Evolutionary conservation across 2,329 filamentous ascomycete species (phyloP).

Genomic region (Pseudocercospora eumusae): DNA sequence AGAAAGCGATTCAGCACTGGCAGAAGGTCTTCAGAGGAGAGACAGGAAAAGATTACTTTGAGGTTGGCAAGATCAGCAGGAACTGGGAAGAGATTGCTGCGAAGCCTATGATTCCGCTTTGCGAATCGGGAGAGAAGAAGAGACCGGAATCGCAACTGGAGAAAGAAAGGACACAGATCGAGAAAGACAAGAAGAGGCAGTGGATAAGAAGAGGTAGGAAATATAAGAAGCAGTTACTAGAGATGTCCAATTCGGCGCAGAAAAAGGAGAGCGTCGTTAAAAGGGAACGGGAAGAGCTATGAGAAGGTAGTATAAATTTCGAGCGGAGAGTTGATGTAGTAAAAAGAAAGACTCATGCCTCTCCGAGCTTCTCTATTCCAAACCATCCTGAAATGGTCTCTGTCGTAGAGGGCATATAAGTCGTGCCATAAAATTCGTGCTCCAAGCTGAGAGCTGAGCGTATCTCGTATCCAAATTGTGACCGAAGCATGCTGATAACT

Average conservation of each 20-base stretch:
- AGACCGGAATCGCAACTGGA: constrained; percentile 52
- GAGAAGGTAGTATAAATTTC: background rate
- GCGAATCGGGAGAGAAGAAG: constrained; percentile 64
- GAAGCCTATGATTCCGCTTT: constrained; percentile 45
- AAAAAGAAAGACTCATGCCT: background rate
- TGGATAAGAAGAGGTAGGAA: constrained; percentile 11
- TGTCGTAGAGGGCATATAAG: background rate
- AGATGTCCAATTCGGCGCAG: background rate
- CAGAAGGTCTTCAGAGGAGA: constrained; percentile 69
- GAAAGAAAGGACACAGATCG: constrained; percentile 19
- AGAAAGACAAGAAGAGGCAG: constrained; percentile 18
- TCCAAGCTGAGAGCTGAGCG: constrained; percentile 9
- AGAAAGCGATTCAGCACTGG: constrained; percentile 75
- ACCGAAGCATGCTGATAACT: background rate
- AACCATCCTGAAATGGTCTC: background rate
- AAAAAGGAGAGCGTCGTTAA: background rate
- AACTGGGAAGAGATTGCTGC: constrained; percentile 63
- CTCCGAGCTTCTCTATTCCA: background rate
- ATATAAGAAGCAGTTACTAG: constrained; percentile 11
- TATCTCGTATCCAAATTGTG: background rate
- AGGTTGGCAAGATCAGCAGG: constrained; percentile 71
- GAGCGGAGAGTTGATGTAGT: background rate
- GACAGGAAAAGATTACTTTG: constrained; percentile 73
- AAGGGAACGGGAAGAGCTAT: constrained; percentile 1
- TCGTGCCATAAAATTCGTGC: background rate